Evolutionary conservation across 148 eudicot species (phyloP).

Genomic region (Heliosperma pusillum): DNA sequence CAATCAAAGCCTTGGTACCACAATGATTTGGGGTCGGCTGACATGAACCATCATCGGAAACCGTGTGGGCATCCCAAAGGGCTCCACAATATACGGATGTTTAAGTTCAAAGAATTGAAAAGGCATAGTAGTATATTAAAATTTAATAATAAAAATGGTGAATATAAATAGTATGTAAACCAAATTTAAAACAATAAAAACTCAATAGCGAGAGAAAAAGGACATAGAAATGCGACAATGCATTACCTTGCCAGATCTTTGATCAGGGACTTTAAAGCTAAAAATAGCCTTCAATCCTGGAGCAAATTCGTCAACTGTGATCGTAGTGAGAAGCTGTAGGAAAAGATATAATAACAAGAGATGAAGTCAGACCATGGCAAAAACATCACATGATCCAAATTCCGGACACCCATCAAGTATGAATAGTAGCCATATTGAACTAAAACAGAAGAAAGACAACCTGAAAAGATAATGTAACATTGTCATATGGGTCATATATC

Average conservation of each 20-base stretch:
- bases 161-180: too few species aligned
- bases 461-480: not conserved
- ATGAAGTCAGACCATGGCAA: not conserved
- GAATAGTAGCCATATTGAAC: not conserved
- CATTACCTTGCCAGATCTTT: conserved; percentile 87
- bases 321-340: conserved; percentile 56
- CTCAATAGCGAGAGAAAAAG: not conserved
- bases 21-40: too few species aligned
- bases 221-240: not conserved
- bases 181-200: not conserved
- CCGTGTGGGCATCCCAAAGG: too few species aligned
- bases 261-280: conserved; percentile 80
- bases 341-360: not conserved
- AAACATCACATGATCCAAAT: not conserved
- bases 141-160: too few species aligned
- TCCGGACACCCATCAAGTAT: not conserved
- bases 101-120: too few species aligned
- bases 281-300: conserved; percentile 90
- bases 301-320: conserved; percentile 87
- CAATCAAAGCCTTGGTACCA: too few species aligned
- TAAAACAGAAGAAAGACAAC: not conserved
- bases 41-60: too few species aligned
- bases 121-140: too few species aligned
- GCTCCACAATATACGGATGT: too few species aligned
- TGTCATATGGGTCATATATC: not conserved